Base-by-base conservation (phyloP, 2,329 filamentous ascomycete species). In the Pseudopithomyces maydicus region DNA sequence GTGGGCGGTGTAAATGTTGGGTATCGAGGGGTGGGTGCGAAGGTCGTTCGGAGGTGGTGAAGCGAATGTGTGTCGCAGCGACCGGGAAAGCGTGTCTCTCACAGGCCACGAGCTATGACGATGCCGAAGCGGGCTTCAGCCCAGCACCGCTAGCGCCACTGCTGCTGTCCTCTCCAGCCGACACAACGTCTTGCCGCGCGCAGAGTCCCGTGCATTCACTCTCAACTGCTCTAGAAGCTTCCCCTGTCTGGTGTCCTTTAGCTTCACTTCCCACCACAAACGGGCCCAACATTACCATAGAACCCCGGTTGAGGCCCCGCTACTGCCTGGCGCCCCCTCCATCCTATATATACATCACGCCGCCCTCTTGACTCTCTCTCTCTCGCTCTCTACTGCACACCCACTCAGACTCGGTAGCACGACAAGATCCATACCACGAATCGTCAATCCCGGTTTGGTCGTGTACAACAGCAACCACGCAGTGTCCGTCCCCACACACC, bases 241-340 rank as follows among this genome's bases (percentile, higher is more conserved):
- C 22, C 6, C 39, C 5, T 3, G 15, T 14, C 8, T 39, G n/a
- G 29, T 12, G 22, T 19, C 3, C 29, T 6, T 20, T 19, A 12
- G 22, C 3, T 23, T 43, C 4, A 23, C 17, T 41, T 43, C 20
- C 5, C n/a, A 39, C 20, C 39, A 23, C 29, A 8, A 46, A 22
- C 57, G 17, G 48, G 45, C 44, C 45, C 36, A 45, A 43, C 22
- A 22, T 33, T 51, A 45, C 14, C 42, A 23, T 32, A 23, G 3
- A 38, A 29, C 26, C 19, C 22, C 38, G 26, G 48, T n/a, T 22
- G 38, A 19, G 42, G 38, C 47, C 49, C 49, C 54, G 54, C 54
- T 49, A 52, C 54, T 49, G 54, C 49, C 49, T 56, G 26, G 15
- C 36, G 26, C 17, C 17, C 22, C 54, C 20, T 29, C 26, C 4